phyloP scores from a whole-genome alignment of 257 asterid species.

The Nicotiana attenuata region DNA sequence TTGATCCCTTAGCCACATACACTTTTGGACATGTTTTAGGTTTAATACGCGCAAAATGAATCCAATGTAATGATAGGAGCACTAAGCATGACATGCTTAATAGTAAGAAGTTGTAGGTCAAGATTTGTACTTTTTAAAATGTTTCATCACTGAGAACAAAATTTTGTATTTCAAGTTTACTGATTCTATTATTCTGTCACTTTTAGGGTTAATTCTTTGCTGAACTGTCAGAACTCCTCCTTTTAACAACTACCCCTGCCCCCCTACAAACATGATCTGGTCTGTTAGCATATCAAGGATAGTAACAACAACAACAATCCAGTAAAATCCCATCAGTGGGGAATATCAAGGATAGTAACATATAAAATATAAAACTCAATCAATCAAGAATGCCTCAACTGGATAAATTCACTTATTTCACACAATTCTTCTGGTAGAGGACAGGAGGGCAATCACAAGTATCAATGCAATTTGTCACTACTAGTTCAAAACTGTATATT shows the following conservation, averaged over 20 bases:
- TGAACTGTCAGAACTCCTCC: not conserved
- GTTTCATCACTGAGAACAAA: not conserved
- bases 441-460: not conserved
- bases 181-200: not conserved
- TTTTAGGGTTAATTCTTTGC: not conserved
- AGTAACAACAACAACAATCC: too few species aligned
- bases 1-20: too few species aligned
- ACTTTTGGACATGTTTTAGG: too few species aligned
- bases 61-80: too few species aligned
- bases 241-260: not conserved
- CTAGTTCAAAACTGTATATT: not conserved
- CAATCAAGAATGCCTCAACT: too few species aligned
- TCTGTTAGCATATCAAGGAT: too few species aligned
- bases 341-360: too few species aligned
- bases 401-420: too few species aligned
- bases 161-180: not conserved
- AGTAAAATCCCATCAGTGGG: too few species aligned
- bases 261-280: not conserved
- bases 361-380: not conserved
- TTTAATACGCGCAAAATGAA: too few species aligned
- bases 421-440: too few species aligned
- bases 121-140: not conserved
- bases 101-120: not conserved
- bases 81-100: not conserved
- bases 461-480: not conserved